These are phyloP conservation scores for Oenanthe sinensis DNA, from an alignment of 129 eudicot genomes.

Conservation along the genomic window DNA sequence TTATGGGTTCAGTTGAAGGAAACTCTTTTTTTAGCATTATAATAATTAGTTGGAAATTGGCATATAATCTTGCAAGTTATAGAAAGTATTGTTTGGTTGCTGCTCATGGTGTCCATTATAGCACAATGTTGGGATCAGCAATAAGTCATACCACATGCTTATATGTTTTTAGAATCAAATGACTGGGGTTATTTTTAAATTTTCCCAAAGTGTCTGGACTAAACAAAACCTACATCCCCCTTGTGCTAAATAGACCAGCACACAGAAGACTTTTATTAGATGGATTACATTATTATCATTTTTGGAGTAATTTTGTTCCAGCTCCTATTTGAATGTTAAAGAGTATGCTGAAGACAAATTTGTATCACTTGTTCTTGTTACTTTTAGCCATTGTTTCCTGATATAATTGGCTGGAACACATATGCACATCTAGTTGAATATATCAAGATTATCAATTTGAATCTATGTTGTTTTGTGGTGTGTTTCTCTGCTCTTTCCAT, in stretches of 20 bases:
- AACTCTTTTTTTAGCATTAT: not conserved
- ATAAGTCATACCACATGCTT: not conserved
- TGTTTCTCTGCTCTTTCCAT: not conserved
- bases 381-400: not conserved
- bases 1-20: not conserved
- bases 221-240: too few species aligned
- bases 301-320: not conserved
- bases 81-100: not conserved
- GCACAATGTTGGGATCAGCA: not conserved
- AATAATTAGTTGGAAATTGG: not conserved
- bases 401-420: not conserved
- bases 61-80: not conserved
- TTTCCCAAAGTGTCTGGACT: not conserved
- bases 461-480: not conserved
- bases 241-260: not conserved
- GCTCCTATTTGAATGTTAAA: too few species aligned
- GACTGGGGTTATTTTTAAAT: not conserved
- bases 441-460: not conserved
- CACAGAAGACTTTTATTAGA: not conserved
- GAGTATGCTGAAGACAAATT: too few species aligned
- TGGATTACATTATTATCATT: not conserved
- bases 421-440: not conserved
- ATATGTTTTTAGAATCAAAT: not conserved
- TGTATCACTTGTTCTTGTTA: too few species aligned
- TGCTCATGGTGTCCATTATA: not conserved